These are phyloP conservation scores for Ganoderma leucocontextum DNA, from an alignment of 1,284 basidiomycete genomes.

Conservation along the genomic window DNA sequence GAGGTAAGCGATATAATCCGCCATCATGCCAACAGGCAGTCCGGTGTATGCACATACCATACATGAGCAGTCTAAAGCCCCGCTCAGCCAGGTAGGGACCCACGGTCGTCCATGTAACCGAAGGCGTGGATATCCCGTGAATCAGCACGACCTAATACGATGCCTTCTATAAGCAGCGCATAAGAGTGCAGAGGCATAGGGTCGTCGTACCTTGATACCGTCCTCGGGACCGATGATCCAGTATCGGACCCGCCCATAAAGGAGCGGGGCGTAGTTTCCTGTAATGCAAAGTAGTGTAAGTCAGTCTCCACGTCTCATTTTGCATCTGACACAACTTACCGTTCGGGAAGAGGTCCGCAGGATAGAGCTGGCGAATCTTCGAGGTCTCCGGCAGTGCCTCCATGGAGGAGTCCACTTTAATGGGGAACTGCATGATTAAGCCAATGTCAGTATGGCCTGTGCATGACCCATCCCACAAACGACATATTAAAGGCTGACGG, in stretches of 20 bases:
- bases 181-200: not conserved
- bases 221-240: conserved; percentile 79
- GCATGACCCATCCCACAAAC: not conserved
- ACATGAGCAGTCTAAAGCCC: conserved; percentile 77
- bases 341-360: conserved; percentile 40
- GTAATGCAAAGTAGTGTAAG: not conserved
- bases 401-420: conserved; percentile 37
- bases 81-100: conserved; percentile 63
- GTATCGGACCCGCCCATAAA: conserved; percentile 58
- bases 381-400: conserved; percentile 36
- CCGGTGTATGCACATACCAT: conserved; percentile 52
- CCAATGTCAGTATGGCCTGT: not conserved
- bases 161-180: not conserved
- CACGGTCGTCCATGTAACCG: conserved; percentile 76
- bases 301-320: not conserved
- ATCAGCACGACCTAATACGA: conserved; percentile 69
- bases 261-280: conserved; percentile 41
- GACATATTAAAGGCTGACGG: not conserved
- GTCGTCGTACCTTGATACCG: conserved; percentile 63
- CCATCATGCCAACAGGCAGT: not conserved
- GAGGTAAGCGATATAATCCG: not conserved
- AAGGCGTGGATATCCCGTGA: conserved; percentile 77
- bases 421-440: conserved; percentile 29
- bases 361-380: conserved; percentile 38
- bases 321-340: conserved; percentile 19